Percentiles rank a stretch among this genome's conserved stretches.
These are phyloP conservation scores for Sporothrix dimorphospora DNA, from an alignment of 2,329 filamentous ascomycete genomes.

Conservation along the genomic window DNA sequence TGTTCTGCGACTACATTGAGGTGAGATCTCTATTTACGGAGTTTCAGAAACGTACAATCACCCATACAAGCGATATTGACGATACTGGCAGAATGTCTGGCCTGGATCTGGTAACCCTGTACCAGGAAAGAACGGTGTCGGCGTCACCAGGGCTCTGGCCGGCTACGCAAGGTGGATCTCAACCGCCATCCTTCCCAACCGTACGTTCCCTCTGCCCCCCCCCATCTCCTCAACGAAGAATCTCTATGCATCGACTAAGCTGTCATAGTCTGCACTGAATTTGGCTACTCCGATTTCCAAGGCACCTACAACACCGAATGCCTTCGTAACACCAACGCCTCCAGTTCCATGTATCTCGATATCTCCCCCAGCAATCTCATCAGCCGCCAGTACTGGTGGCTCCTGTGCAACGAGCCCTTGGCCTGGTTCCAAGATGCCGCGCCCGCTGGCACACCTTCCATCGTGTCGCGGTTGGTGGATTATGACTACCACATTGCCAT, in stretches of 20 bases:
- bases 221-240: too few relatives aligned
- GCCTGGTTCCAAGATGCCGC: constrained; percentile 51
- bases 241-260: background rate
- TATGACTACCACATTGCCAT: constrained; percentile 46
- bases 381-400: constrained; percentile 59
- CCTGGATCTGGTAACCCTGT: constrained; percentile 44
- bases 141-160: constrained; percentile 52
- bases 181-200: constrained; percentile 46
- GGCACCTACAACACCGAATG: constrained; percentile 51
- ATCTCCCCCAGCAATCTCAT: constrained; percentile 45
- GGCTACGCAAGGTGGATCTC: constrained; percentile 57
- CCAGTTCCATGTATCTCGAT: constrained; percentile 47
- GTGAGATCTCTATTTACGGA: too few relatives aligned
- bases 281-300: constrained; percentile 40
- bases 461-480: constrained; percentile 46
- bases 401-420: constrained; percentile 57
- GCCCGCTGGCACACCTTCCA: constrained; percentile 46
- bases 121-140: constrained; percentile 56
- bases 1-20: constrained; percentile 55
- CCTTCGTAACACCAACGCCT: constrained; percentile 50
- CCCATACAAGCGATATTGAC: too few relatives aligned
- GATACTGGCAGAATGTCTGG: constrained; percentile 43
- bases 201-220: background rate
- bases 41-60: too few relatives aligned
- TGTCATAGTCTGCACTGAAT: constrained; percentile 45